Evolutionary conservation across 352 stramenopile genomes (phyloP), one percentile per base, ranked within the genome.

Genomic region (Pythium apleroticum): DNA sequence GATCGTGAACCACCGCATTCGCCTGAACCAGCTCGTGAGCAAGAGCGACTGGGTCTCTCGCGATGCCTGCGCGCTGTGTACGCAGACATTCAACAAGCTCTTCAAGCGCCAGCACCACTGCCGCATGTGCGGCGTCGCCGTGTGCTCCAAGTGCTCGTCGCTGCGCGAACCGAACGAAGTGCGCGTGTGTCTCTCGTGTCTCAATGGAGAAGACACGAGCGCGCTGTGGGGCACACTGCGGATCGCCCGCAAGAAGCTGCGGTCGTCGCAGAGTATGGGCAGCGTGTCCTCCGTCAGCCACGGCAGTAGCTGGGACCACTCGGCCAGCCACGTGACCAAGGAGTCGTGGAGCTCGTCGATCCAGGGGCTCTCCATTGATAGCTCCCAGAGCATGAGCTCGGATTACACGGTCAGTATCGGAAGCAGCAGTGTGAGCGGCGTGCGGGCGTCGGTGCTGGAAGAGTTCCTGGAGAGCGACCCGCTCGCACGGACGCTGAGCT

Each of bases 61-160:
- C 24, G 74, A 90, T 63, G 74, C 70, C 17, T 93, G 84, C 70
- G 79, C 68, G 17, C 68, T 92, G n/a, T 95, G 86, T 57, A 77
- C 70, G 43, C 69, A 74, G 59, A 74, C 70, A 22, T 92, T 92
- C 70, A 84, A 70, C 52, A 78, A 81, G 61, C 75, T 95, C 49
- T 86, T 88, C 56, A 79, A 79, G 33, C 83, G 85, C 19, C 74
- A 80, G 45, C 86, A 95, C 60, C 86, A 92, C 74, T 95, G 86
- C 48, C 82, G 84, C 9, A 82, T 91, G 50, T 95, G 84, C 33
- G 86, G 84, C 45, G 66, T 76, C 45, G 58, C 84, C 6, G 81
- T 93, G 19, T 95, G 86, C 69, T 88, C 78, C 57, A 95, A 93
- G 68, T 93, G 84, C 60, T 90, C 80, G 30, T 67, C 69, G 1